These are phyloP conservation scores for Solanum paucissectum DNA, from an alignment of 257 asterid genomes.

Conservation along the genomic window DNA sequence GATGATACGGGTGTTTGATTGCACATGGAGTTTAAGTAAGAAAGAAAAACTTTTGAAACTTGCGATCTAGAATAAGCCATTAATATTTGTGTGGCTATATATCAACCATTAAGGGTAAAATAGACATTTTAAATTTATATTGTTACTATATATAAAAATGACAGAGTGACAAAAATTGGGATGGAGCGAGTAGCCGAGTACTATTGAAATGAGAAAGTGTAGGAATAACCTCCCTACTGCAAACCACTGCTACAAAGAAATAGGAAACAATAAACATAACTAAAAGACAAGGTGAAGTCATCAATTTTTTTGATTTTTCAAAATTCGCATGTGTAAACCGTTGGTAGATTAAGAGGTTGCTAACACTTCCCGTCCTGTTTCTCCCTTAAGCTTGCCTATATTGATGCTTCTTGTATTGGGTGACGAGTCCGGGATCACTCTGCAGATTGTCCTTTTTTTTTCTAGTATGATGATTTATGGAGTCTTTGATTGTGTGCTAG, in stretches of 20 bases:
- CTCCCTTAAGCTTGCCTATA: not conserved
- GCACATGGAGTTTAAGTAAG: not conserved
- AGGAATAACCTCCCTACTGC: not conserved
- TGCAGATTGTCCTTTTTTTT: not conserved
- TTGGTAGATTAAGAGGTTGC: not conserved
- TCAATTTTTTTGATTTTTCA: not conserved
- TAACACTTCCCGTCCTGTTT: not conserved
- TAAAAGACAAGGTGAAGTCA: not conserved
- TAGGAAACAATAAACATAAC: not conserved
- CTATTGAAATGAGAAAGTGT: not conserved
- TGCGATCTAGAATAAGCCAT: no score
- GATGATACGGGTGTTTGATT: not conserved
- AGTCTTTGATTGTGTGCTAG: not conserved
- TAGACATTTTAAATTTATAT: not conserved
- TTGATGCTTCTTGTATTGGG: not conserved
- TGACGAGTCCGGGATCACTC: not conserved
- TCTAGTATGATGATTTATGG: not conserved
- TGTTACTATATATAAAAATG: not conserved
- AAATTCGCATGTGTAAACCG: not conserved
- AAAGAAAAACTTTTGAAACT: not conserved
- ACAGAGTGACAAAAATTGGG: not conserved
- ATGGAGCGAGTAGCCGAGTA: not conserved
- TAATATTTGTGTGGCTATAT: no score
- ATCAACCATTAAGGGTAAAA: not conserved
- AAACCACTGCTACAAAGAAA: not conserved